Conservation (phyloP, 805 yeast species). For the Kuraishia floccosa region DNA sequence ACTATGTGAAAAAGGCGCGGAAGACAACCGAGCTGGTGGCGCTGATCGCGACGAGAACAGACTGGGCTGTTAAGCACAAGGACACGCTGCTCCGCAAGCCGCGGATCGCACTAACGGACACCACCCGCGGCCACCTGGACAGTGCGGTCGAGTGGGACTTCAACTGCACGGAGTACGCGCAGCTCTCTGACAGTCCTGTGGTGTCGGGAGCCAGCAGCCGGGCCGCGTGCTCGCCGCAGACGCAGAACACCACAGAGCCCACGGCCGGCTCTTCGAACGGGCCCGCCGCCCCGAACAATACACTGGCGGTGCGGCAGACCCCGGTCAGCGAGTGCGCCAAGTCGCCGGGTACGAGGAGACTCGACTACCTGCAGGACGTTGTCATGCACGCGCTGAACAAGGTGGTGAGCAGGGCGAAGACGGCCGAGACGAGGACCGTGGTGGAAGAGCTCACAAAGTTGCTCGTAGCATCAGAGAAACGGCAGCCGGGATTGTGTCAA, state of each 20-base stretch:
- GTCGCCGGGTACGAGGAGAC: background rate
- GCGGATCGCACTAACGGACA: background rate
- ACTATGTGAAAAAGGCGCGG: conserved; percentile 31
- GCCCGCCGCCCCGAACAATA: too few species aligned
- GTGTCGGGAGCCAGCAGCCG: background rate
- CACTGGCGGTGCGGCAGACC: conserved; percentile 1
- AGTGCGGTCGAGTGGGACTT: conserved; percentile 1
- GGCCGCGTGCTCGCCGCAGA: background rate
- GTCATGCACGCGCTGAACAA: conserved; percentile 31
- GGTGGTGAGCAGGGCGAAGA: conserved; percentile 40
- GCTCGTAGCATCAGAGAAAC: conserved; percentile 32
- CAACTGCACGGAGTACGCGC: conserved; percentile 1
- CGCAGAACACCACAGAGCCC: background rate
- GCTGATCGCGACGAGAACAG: conserved; percentile 24
- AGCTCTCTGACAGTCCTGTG: background rate
- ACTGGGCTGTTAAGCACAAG: too few species aligned
- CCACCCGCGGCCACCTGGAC: background rate
- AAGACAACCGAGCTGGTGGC: conserved; percentile 17
- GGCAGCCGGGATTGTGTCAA: conserved; percentile 53
- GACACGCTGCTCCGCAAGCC: background rate
- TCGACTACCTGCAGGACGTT: conserved; percentile 28
- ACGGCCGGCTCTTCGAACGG: too few species aligned
- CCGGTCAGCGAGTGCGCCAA: background rate
- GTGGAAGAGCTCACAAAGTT: conserved; percentile 30
- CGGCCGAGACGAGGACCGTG: conserved; percentile 30